These are phyloP conservation scores for Diaporthe sp. DNA, from an alignment of 2,329 filamentous ascomycete genomes.

Conservation along the genomic window DNA sequence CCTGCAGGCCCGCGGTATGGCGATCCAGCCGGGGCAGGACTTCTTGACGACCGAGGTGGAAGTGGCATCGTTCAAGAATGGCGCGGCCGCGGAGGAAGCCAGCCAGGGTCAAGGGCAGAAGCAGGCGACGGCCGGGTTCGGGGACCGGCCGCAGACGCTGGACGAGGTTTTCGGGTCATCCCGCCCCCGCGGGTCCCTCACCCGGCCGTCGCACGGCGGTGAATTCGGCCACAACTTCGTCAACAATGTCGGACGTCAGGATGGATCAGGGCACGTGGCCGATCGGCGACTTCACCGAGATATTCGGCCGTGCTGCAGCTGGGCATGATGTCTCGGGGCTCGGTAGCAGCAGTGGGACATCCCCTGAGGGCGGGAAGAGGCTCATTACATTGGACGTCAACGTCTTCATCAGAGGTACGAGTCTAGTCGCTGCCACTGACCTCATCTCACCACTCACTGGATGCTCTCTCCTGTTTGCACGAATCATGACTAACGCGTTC, in stretches of 20 bases:
- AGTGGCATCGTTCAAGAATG: constrained; percentile 49
- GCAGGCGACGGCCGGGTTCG: background rate
- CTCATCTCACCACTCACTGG: background rate
- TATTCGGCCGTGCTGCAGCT: background rate
- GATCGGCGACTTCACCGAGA: background rate
- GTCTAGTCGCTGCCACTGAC: background rate
- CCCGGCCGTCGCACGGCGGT: background rate
- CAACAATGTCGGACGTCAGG: background rate
- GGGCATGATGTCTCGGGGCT: background rate
- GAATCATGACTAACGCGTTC: background rate
- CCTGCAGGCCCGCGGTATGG: constrained; percentile 70
- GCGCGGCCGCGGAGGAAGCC: background rate
- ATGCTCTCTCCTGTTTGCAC: background rate
- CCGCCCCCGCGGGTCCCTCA: background rate
- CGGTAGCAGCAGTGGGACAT: background rate
- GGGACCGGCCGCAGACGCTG: constrained; percentile 9
- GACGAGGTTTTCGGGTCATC: constrained; percentile 2
- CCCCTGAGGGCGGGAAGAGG: constrained; percentile 21
- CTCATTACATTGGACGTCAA: constrained; percentile 42
- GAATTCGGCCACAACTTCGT: background rate
- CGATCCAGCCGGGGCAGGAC: constrained; percentile 69
- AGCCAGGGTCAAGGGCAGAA: background rate
- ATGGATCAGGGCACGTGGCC: background rate
- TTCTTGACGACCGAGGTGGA: constrained; percentile 70
- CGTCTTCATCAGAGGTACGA: constrained; percentile 41